Conservation (phyloP, 768 basidiomycete species). For the Tubosaeta brunneosetosa region DNA sequence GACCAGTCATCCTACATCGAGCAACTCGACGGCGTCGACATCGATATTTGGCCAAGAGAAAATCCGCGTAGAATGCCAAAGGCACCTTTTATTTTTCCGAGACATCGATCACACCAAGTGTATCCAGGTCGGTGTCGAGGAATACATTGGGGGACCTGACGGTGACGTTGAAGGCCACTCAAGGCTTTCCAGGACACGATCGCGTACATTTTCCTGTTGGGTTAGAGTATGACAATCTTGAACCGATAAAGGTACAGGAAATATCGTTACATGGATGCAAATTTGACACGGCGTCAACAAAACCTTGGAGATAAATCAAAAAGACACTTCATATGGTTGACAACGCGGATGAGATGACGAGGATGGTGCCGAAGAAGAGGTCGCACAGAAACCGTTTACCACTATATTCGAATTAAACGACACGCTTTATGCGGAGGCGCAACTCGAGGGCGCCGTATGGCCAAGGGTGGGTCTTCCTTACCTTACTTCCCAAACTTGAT, state of each 20-base stretch:
- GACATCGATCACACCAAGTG: neutral
- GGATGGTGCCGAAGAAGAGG: no score
- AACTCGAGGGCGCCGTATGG: constrained; percentile 89
- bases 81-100: constrained; percentile 77
- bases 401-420: constrained; percentile 96
- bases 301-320: constrained; percentile 85
- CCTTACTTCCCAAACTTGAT: constrained; percentile 50
- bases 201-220: constrained; percentile 55
- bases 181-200: constrained; percentile 87
- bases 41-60: constrained; percentile 42
- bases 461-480: constrained; percentile 66
- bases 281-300: constrained; percentile 68
- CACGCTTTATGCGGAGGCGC: constrained; percentile 89
- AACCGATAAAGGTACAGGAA: constrained; percentile 58
- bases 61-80: constrained; percentile 93
- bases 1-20: no score
- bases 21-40: constrained; percentile 21
- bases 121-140: constrained; percentile 75
- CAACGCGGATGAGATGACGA: constrained; percentile 51
- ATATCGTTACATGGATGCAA: constrained; percentile 97
- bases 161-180: constrained; percentile 75
- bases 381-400: constrained; percentile 48
- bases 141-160: constrained; percentile 76
- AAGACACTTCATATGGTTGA: constrained; percentile 90
- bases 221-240: constrained; percentile 10